Evolutionary conservation across 352 stramenopile species (phyloP).

Genomic region (Pythium chondricola): DNA sequence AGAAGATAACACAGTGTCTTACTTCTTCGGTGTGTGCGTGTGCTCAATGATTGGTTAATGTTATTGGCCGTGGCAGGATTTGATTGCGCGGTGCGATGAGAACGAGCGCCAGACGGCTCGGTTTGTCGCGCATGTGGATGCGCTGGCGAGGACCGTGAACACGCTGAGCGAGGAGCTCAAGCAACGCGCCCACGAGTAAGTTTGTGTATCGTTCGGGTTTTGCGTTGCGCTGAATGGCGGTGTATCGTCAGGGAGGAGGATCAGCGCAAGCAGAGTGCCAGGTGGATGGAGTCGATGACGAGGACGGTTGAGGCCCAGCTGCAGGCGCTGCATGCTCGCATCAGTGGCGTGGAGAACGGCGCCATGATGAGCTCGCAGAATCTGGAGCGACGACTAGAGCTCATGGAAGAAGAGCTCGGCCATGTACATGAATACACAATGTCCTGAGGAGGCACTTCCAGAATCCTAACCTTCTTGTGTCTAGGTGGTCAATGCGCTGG

Average conservation of each 20-base stretch:
- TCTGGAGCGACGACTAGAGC: slow-evolving; percentile 27
- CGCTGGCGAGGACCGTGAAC: slow-evolving; percentile 35
- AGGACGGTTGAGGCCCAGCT: slow-evolving; percentile 11
- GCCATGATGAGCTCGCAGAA: slow-evolving; percentile 10
- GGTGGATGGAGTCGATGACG: slow-evolving; percentile 9
- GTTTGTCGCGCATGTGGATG: slow-evolving; percentile 35
- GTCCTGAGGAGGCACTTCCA: background rate
- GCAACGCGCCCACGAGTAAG: slow-evolving; percentile 18
- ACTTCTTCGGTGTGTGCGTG: too few species aligned
- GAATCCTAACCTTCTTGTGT: background rate
- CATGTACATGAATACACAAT: slow-evolving; percentile 20
- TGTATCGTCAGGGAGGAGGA: slow-evolving; percentile 10
- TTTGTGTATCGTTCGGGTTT: slow-evolving; percentile 7
- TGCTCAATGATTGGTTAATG: too few species aligned
- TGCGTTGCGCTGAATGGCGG: slow-evolving; percentile 6
- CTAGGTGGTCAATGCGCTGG: slow-evolving; percentile 30
- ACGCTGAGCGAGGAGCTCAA: slow-evolving; percentile 36
- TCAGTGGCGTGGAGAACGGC: slow-evolving; percentile 8
- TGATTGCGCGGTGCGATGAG: slow-evolving; percentile 3
- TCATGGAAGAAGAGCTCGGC: slow-evolving; percentile 55
- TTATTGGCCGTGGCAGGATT: too few species aligned
- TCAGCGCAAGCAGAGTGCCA: slow-evolving; percentile 3
- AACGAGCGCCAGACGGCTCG: background rate
- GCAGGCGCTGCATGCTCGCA: background rate
- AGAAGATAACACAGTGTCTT: too few species aligned